Percentiles rank a stretch among this genome's conserved stretches.
These are phyloP conservation scores for Botrytis byssoidea DNA, from an alignment of 2,329 filamentous ascomycete genomes.

Conservation along the genomic window DNA sequence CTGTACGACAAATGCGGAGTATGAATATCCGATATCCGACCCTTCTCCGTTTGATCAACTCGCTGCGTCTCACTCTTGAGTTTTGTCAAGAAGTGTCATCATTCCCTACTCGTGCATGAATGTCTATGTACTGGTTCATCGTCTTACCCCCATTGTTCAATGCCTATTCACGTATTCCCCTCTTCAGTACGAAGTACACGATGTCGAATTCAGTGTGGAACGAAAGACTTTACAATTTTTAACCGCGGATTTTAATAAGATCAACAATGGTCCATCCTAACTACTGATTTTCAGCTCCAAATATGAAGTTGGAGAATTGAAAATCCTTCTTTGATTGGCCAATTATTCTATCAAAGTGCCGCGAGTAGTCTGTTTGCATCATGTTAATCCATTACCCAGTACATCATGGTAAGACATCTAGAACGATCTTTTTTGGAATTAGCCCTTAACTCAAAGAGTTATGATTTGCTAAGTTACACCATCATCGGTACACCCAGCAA, in stretches of 20 bases:
- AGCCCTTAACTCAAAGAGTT: neutral
- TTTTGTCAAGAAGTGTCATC: neutral
- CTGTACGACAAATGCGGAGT: neutral
- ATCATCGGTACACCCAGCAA: neutral
- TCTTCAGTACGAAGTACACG: neutral
- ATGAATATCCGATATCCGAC: neutral
- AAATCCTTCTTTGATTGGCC: neutral
- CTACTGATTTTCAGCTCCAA: neutral
- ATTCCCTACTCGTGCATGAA: neutral
- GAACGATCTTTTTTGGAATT: conserved; percentile 10
- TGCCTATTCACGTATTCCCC: neutral
- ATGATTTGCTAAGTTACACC: conserved; percentile 3
- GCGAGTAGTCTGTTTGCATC: neutral
- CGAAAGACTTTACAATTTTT: neutral
- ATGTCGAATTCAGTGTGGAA: neutral
- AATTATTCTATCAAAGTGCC: neutral
- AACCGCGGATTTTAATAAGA: neutral
- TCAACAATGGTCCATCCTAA: neutral
- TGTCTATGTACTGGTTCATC: neutral
- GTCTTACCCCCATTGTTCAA: neutral
- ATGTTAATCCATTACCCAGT: conserved; percentile 1
- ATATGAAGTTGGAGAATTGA: neutral
- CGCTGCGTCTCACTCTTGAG: neutral
- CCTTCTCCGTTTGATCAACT: neutral
- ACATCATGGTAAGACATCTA: conserved; percentile 11